Conservation (phyloP, 2,329 filamentous ascomycete species). For the Cladophialophora immunda region DNA sequence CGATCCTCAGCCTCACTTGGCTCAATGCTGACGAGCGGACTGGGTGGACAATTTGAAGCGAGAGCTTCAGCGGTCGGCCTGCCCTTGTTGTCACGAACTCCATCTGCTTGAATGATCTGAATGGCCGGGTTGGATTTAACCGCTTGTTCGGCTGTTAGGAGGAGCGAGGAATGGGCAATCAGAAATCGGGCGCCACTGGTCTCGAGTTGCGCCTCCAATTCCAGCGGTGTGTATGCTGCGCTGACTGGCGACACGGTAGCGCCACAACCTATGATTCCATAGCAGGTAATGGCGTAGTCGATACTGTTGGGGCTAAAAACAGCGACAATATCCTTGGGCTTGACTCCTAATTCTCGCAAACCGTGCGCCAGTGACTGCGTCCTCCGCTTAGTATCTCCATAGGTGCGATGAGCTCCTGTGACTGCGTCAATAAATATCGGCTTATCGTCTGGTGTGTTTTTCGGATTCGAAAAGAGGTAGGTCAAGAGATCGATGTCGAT, state of each 20-base stretch:
- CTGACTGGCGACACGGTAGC: conserved; percentile 84
- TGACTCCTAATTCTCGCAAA: conserved; percentile 45
- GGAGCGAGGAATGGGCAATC: conserved; percentile 74
- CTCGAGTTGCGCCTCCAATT: conserved; percentile 83
- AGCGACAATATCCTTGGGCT: conserved; percentile 64
- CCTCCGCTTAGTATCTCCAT: conserved; percentile 27
- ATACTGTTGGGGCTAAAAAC: conserved; percentile 80
- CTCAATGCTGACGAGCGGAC: conserved; percentile 65
- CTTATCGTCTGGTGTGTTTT: conserved; percentile 30
- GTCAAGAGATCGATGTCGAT: conserved; percentile 30
- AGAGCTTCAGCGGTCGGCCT: conserved; percentile 29
- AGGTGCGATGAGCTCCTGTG: conserved; percentile 27
- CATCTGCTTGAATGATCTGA: conserved; percentile 63
- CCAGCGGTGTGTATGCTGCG: conserved; percentile 81
- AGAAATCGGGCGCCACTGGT: conserved; percentile 79
- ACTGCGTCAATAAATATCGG: conserved; percentile 35
- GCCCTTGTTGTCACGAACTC: conserved; percentile 79
- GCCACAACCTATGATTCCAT: conserved; percentile 83
- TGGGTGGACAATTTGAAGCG: conserved; percentile 27
- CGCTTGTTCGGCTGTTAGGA: conserved; percentile 72
- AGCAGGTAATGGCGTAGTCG: conserved; percentile 79
- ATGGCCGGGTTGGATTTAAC: conserved; percentile 56
- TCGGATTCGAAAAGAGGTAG: conserved; percentile 35
- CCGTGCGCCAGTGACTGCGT: conserved; percentile 31
- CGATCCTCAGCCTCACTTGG: conserved; percentile 49